phyloP scores from a whole-genome alignment of 257 asterid species.

The Jaltomata sinuosa region DNA sequence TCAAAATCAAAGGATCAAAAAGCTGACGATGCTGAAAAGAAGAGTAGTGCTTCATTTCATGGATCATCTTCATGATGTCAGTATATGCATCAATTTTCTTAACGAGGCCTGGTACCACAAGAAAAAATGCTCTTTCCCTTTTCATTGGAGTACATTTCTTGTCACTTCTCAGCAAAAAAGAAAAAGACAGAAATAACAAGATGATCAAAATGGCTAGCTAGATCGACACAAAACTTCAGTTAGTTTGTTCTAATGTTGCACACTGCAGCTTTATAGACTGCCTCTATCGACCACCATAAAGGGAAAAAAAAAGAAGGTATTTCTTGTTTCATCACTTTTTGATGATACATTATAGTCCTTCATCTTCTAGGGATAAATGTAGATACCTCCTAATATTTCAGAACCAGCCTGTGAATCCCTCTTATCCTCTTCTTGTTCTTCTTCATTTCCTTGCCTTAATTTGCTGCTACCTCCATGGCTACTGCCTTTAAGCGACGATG shows the following conservation, averaged over 20 bases:
- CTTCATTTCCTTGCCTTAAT: neutral
- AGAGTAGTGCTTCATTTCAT: neutral
- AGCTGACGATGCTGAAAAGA: neutral
- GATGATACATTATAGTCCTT: neutral
- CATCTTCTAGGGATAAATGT: neutral
- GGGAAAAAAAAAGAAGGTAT: neutral
- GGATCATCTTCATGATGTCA: neutral
- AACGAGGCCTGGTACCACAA: neutral
- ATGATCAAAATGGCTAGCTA: neutral
- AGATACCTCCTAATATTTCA: conserved; percentile 3
- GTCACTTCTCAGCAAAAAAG: neutral
- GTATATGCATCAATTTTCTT: neutral
- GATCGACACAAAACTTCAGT: neutral
- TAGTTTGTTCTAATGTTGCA: neutral
- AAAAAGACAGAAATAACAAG: neutral
- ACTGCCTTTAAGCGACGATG: neutral
- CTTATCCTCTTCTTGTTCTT: neutral
- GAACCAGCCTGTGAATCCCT: conserved; percentile 1
- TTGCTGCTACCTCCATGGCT: neutral
- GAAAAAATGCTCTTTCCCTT: neutral
- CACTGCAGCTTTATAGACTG: neutral
- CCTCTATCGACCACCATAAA: neutral
- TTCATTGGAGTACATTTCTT: neutral
- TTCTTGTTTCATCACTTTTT: neutral
- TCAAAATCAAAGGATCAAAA: too few species aligned